Base-by-base conservation (phyloP, 2,329 filamentous ascomycete species). In the Neocatenulostroma microsporum region DNA sequence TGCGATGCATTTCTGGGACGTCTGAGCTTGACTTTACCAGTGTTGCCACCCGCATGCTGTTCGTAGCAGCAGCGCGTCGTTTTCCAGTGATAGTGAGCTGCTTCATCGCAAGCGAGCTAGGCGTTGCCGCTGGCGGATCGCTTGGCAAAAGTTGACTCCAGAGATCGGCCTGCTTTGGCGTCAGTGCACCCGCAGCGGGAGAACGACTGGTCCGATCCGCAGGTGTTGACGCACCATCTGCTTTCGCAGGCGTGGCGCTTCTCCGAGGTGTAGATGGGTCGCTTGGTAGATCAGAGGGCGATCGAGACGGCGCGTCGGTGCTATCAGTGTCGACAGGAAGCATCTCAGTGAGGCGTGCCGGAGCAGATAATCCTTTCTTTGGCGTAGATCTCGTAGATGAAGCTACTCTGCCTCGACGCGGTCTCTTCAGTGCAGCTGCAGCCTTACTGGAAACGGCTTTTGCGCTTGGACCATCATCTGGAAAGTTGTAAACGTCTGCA, bases 131-230 rank as follows among this genome's bases (percentile, higher is more conserved):
- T 18, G 31, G 19, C 3, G 30, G 34, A 17, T 52, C 51, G 21
- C 35, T 46, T 10, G 39, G 39, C 15, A 60, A 41, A 13, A 58
- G 32, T 9, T 51, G 42, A 30, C 48, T 46, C 56, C 56, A 61
- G 5, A 57, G 40, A 21, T 53, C 46, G 11, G 40, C 43, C 36
- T 60, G 56, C 24, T 54, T 58, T 7, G 57, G 55, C 12, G 55
- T 60, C 30, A 51, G 36, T 3, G 39, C 41, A 5, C 27, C 34
- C 15, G 30, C 28, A 9, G 24, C 25, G n/a, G n/a, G n/a, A n/a
- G n/a, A n/a, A n/a, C n/a, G n/a, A n/a, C n/a, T n/a, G n/a, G n/a
- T n/a, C n/a, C n/a, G n/a, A n/a, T n/a, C n/a, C n/a, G n/a, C n/a
- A n/a, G n/a, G n/a, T n/a, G n/a, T n/a, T n/a, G n/a, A n/a, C n/a